These are phyloP conservation scores for Verticillium nubilum DNA, from an alignment of 2,329 filamentous ascomycete genomes.

Conservation along the genomic window DNA sequence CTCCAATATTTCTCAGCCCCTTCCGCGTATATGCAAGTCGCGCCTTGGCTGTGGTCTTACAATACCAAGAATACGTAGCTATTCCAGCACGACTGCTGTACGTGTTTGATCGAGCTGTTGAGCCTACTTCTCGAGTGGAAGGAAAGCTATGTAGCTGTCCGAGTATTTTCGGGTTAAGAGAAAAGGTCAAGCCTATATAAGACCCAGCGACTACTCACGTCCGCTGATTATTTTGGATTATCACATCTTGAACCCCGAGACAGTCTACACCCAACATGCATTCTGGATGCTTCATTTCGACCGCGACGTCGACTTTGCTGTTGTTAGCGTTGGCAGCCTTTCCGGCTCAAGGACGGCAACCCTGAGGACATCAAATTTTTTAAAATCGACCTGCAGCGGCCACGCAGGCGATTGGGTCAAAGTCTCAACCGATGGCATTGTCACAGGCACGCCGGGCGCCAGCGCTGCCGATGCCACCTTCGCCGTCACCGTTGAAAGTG, in stretches of 20 bases:
- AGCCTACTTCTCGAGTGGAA: neutral
- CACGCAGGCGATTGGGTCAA: slow-evolving; percentile 23
- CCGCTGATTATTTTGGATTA: neutral
- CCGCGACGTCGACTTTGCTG: neutral
- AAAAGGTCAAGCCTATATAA: neutral
- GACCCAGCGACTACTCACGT: neutral
- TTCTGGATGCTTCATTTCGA: neutral
- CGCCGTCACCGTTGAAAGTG: slow-evolving; percentile 21
- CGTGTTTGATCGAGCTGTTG: neutral
- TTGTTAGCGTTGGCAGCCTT: neutral
- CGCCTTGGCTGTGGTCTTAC: neutral
- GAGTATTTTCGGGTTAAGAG: neutral
- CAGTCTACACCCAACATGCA: neutral
- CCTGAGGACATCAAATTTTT: slow-evolving; percentile 20
- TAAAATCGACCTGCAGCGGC: slow-evolving; percentile 10
- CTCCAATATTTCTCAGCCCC: neutral
- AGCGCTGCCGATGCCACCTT: slow-evolving; percentile 10
- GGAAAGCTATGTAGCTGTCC: neutral
- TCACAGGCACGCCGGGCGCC: slow-evolving; percentile 26
- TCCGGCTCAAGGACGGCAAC: slow-evolving; percentile 13
- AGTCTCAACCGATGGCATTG: slow-evolving; percentile 22
- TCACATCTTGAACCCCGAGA: neutral
- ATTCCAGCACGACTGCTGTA: neutral
- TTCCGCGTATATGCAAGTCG: neutral
- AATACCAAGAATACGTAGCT: neutral